Evolutionary conservation across 2,329 filamentous ascomycete genomes (phyloP).

Genomic region (Aspergillus transmontanensis): DNA sequence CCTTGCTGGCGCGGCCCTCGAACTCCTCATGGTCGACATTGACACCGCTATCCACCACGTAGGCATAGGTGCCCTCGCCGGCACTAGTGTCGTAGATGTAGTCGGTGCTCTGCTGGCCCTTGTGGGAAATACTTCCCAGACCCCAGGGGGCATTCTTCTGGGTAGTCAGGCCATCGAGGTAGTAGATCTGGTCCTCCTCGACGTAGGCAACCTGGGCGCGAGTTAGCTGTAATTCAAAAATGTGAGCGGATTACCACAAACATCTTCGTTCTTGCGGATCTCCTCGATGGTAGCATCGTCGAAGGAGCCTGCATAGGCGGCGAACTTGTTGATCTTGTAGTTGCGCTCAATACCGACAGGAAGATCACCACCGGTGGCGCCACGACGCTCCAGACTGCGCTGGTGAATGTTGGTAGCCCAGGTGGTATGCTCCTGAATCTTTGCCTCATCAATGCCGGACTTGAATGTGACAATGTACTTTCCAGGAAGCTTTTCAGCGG

Average conservation of each 20-base stretch:
- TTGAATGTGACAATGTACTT: slow-evolving; percentile 31
- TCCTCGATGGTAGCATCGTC: slow-evolving; percentile 45
- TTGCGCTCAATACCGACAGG: slow-evolving; percentile 42
- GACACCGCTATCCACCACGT: slow-evolving; percentile 45
- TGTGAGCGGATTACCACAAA: slow-evolving; percentile 20
- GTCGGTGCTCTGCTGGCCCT: slow-evolving; percentile 21
- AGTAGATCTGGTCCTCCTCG: slow-evolving; percentile 29
- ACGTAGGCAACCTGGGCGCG: slow-evolving; percentile 26
- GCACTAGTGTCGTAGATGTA: slow-evolving; percentile 41
- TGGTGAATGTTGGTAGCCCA: slow-evolving; percentile 26
- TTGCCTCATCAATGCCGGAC: slow-evolving; percentile 18
- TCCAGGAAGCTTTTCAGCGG: slow-evolving; percentile 20
- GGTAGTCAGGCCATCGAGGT: slow-evolving; percentile 21
- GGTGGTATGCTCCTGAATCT: slow-evolving; percentile 22
- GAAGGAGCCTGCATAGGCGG: slow-evolving; percentile 48
- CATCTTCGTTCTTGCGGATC: slow-evolving; percentile 41
- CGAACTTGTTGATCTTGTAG: slow-evolving; percentile 47
- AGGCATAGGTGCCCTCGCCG: slow-evolving; percentile 39
- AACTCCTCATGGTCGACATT: slow-evolving; percentile 38
- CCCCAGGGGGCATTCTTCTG: slow-evolving; percentile 37
- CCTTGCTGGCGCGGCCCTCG: slow-evolving; percentile 38
- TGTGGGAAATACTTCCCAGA: slow-evolving; percentile 38
- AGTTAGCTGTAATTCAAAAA: slow-evolving; percentile 8
- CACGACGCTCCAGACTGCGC: slow-evolving; percentile 22
- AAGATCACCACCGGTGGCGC: slow-evolving; percentile 16